Evolutionary conservation across 1,284 basidiomycete species (phyloP), one percentile per base, ranked within the genome.

Genomic region (Abortiporus biennis): DNA sequence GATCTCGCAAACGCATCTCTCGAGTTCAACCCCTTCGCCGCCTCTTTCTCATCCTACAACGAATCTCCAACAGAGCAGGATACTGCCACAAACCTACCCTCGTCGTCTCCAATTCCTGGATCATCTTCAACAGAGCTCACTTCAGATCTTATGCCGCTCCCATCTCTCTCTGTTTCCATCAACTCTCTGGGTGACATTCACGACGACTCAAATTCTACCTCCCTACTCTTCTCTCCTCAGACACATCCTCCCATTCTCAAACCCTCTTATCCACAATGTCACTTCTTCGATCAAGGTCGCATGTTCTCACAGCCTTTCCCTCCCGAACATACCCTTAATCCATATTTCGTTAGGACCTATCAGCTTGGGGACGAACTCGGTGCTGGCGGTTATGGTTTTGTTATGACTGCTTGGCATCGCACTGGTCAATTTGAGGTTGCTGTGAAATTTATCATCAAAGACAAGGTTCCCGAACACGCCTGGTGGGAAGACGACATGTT

Each of bases 371-470:
- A 85, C 48, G 89, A 93, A 61, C 78, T 96, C 29, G 92, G 92
- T 36, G 80, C 81, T 6, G 92, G 92, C 30, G 92, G 92, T 12
- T 96, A 92, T 57, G 92, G 92, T 5, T 95, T 96, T 59, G 92
- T 96, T 20, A 81, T 91, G 73, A 83, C 83, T 3, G 88, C 85
- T 4, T 62, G 68, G 22, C 73, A 85, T 55, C 76, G 76, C 21
- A 53, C 52, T 17, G 67, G 71, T 36, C 67, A 68, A 1, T 61
- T 67, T 47, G 86, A 90, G 60, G 91, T 93, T 32, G 92, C 92
- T 0, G 87, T 95, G 64, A 95, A 96, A 65, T 95, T 95, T 61
- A 92, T 96, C 59, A 79, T 85, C 67, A 92, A 90, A 62, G 72
- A 77, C 44, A 89, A 87, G 59, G 80, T 93, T 3, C 85, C 87